Evolutionary conservation across 2,329 filamentous ascomycete genomes (phyloP), one percentile per base, ranked within the genome.

Genomic region (Pyrenochaeta sp.): DNA sequence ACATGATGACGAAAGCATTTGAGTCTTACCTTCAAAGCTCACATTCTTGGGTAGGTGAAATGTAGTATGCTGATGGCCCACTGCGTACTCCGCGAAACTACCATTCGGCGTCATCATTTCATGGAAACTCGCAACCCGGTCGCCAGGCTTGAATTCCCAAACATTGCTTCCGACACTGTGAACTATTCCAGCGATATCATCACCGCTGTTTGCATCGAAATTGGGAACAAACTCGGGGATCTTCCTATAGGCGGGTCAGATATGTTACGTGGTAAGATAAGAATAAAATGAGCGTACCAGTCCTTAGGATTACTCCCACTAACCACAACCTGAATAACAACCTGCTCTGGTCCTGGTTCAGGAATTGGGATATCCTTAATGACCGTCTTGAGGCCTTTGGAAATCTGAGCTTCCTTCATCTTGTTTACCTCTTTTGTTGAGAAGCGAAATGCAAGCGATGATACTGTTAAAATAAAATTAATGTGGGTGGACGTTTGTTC

Each of bases 71-170:
- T 80, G 78, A 72, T 78, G 82, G 0, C 82, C 81, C 10, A 88
- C 72, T 2, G 85, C 83, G 59, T 88, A 89, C 64, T 88, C 85
- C 3, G 86, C 87, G 55, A 82, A 89, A 7, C 77, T 80, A 2
- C 87, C 87, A 31, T 78, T 67, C 0, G 80, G 76, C 0, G 74
- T 73, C 37, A 72, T 61, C 79, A 88, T 86, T 56, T 84, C 75
- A 57, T 82, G 79, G 74, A 85, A 85, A 3, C 81, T 82, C 7
- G 82, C 81, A 1, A 87, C 84, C 14, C 83, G 79, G 68, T 87
- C 84, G 29, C 84, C 85, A 0, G 75, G 73, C 55, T 81, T 81
- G 78, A 87, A 87, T 60, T 86, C 85, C 50, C 72, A 79, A 1
- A 87, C 85, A 32, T 82, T 77, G 35, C 75, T 66, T 17, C 85